Evolutionary conservation across 2,329 filamentous ascomycete species (phyloP).

Genomic region (Nemania sp.): DNA sequence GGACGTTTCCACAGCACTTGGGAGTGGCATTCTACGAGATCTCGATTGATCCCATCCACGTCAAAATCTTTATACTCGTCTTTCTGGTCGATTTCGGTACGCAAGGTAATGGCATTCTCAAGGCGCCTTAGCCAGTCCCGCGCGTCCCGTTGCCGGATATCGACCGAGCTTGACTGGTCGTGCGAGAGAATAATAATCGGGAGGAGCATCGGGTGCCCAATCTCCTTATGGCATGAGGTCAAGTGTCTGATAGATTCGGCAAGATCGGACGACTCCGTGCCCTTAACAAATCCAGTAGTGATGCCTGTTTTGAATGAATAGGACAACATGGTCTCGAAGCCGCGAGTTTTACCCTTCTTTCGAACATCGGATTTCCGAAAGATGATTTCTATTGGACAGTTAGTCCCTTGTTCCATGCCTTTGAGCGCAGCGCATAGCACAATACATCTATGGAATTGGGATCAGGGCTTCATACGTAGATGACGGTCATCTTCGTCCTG

Average conservation of each 20-base stretch:
- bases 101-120: constrained; percentile 64
- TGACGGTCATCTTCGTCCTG: constrained; percentile 60
- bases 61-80: constrained; percentile 60
- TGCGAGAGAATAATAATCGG: constrained; percentile 62
- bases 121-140: constrained; percentile 64
- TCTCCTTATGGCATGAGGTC: constrained; percentile 51
- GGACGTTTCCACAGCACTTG: constrained; percentile 66
- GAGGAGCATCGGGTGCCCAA: constrained; percentile 61
- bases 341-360: constrained; percentile 65
- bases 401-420: constrained; percentile 2
- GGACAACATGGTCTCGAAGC: constrained; percentile 67
- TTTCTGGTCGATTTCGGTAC: constrained; percentile 60
- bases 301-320: constrained; percentile 57
- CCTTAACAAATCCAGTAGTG: constrained; percentile 65
- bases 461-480: constrained; percentile 54
- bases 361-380: constrained; percentile 68
- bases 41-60: constrained; percentile 62
- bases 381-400: constrained; percentile 53
- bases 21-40: constrained; percentile 65
- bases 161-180: constrained; percentile 58
- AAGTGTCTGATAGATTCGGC: constrained; percentile 54
- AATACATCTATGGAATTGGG: background rate
- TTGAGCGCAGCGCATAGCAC: background rate
- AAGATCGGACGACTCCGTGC: constrained; percentile 60
- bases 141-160: constrained; percentile 65